Evolutionary conservation across 2,329 filamentous ascomycete species (phyloP).

Genomic region (Penicillium sp.): DNA sequence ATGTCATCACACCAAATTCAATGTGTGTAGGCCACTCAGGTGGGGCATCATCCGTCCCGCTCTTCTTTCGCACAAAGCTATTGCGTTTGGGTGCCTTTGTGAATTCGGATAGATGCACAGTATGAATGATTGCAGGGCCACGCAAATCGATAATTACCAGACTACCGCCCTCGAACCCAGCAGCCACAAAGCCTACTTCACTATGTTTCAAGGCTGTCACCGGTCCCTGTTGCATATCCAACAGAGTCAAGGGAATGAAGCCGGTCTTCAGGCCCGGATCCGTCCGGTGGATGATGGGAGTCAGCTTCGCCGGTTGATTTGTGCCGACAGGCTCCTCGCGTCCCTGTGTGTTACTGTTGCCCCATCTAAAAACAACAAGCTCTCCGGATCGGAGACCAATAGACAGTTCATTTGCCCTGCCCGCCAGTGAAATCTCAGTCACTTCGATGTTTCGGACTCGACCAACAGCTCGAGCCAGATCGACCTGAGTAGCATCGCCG

Average conservation of each 20-base stretch:
- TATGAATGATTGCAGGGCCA: constrained; percentile 82
- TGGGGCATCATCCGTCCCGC: constrained; percentile 52
- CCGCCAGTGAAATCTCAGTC: constrained; percentile 76
- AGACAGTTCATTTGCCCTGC: constrained; percentile 81
- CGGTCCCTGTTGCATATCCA: constrained; percentile 81
- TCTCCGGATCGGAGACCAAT: constrained; percentile 84
- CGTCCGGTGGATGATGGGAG: constrained; percentile 72
- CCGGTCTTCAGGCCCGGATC: constrained; percentile 79
- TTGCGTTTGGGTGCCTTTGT: constrained; percentile 74
- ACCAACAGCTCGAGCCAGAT: constrained; percentile 80
- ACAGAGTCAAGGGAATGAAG: constrained; percentile 75
- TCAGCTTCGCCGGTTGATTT: constrained; percentile 69
- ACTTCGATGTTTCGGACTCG: constrained; percentile 78
- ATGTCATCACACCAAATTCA: constrained; percentile 90
- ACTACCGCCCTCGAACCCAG: constrained; percentile 81
- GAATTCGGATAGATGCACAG: constrained; percentile 72
- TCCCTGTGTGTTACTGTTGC: constrained; percentile 74
- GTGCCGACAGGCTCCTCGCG: constrained; percentile 59
- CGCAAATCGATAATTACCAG: constrained; percentile 85
- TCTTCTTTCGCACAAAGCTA: constrained; percentile 65
- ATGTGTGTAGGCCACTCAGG: constrained; percentile 78
- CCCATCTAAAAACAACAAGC: constrained; percentile 84
- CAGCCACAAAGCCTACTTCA: constrained; percentile 90
- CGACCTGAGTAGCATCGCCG: constrained; percentile 76
- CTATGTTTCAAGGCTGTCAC: constrained; percentile 81